Percentiles rank a stretch among this genome's conserved stretches.
Conservation (phyloP, 768 basidiomycete species). For the Kwoniella mangroviensis region DNA sequence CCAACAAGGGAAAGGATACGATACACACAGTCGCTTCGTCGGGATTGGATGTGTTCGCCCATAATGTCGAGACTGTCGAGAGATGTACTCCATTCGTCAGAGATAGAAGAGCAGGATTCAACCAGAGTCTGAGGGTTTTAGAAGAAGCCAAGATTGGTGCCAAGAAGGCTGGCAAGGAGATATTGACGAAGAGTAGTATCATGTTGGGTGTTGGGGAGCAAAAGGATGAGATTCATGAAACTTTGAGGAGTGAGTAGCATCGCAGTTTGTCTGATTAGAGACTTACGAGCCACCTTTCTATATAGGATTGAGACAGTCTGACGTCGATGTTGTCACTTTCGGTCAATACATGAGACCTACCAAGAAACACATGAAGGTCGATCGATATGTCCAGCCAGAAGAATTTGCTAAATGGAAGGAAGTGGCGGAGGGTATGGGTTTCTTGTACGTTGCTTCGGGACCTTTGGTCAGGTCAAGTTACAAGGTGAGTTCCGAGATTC, state of each 20-base stretch:
- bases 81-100: slow-evolving; percentile 91
- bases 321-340: slow-evolving; percentile 97
- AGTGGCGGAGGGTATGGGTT: slow-evolving; percentile 89
- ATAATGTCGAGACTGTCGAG: slow-evolving; percentile 97
- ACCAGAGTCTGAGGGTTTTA: slow-evolving; percentile 63
- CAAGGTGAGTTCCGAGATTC: slow-evolving; percentile 68
- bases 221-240: slow-evolving; percentile 76
- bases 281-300: background rate
- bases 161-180: slow-evolving; percentile 60
- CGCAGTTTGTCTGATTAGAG: too few species aligned
- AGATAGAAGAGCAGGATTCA: slow-evolving; percentile 89
- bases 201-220: slow-evolving; percentile 98
- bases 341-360: slow-evolving; percentile 99
- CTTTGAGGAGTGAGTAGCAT: slow-evolving; percentile 71
- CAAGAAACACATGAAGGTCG: slow-evolving; percentile 98
- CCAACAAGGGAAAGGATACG: slow-evolving; percentile 69
- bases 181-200: slow-evolving; percentile 93
- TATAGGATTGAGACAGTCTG: slow-evolving; percentile 79
- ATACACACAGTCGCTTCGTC: slow-evolving; percentile 85
- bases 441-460: slow-evolving; percentile 95
- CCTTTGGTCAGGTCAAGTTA: slow-evolving; percentile 95
- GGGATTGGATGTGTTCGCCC: slow-evolving; percentile 95
- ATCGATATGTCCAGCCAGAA: slow-evolving; percentile 89
- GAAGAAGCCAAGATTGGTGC: slow-evolving; percentile 55
- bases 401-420: slow-evolving; percentile 92